Base-by-base conservation (phyloP, 2,329 filamentous ascomycete species). In the Thelonectria blattea region DNA sequence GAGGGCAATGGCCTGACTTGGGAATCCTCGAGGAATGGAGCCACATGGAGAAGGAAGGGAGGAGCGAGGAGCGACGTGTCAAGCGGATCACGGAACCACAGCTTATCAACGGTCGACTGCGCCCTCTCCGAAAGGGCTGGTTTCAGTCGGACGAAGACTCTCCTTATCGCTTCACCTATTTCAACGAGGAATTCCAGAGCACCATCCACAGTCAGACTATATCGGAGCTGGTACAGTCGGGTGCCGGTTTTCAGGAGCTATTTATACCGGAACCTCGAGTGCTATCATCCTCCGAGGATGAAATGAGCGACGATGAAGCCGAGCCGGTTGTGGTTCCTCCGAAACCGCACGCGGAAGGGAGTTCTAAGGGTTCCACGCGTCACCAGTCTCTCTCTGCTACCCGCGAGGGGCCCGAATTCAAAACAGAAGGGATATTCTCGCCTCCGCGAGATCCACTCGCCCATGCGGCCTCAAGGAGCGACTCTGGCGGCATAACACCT, bases 151-250 rank as follows among this genome's bases (percentile, higher is more conserved):
- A 95, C 65, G 93, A 97, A 62, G 94, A 97, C 65, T 88, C 90
- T 0, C 95, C 95, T 0, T 98, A 96, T 74, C 87, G 95, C 24
- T 99, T 97, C 75, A 98, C 95, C 0, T 99, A 99, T 76, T 99
- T 99, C 83, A 98, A 98, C 75, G 95, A 98, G 73, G 92, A 97
- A 64, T 92, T 98, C 57, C 90, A 92, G 70, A 96, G 91, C 75
- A 99, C 95, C 0, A 96, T 99, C 63, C 95, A 99, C 76, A 95
- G 93, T 61, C 92, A 96, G 75, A 95, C 91, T 0, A 97, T 99
- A 58, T 96, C 93, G 2, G 95, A 97, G 74, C 84, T 99, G 18
- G 85, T 96, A 9, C 93, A 97, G 67, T 89, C 91, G 0, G 95
- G 92, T 6, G 85, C 89, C 61, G 91, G 86, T 45, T 99, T 99